Base-by-base conservation (phyloP, 1,139 yeast species). In the Nematodospora anomalae region DNA sequence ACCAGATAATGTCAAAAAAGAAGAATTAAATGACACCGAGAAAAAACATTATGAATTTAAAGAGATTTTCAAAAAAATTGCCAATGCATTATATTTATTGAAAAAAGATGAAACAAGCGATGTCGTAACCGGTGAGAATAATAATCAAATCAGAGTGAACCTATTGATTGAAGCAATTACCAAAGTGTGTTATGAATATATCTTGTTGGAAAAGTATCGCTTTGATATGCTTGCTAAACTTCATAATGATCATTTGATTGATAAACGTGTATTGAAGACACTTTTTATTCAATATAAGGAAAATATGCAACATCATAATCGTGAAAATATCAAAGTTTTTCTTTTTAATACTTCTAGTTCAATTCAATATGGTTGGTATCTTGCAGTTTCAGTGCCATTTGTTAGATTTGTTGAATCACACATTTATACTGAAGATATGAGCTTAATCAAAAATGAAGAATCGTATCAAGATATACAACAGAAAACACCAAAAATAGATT, bases 161-260 rank as follows among this genome's bases (percentile, higher is more conserved):
- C 43, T 59, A 23, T 45, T 67, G 14, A 38, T 67, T 22, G 68
- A 62, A 40, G 39, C 59, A 4, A 52, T 68, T 3, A 58, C 67
- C 3, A 67, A 67, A 42, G 64, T 66, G 5, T 60, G 71, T 1
- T 64, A 64, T 44, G 76, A 71, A 41, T 71, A 53, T 43, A 56
- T 67, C 35, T 51, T 70, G 22, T 52, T 71, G 42, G 76, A 71
- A 37, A 66, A 61, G 40, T 71, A 70, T 45, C 62, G 58, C 37
- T 56, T 70, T 23, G 72, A 70, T 35, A 65, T 69, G 18, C 44
- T 64, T 22, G 47, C 63, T 6, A 69, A 69, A 43, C 50, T 68
- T 28, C 55, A 58, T 43, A 53, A 57, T 38, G 66, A 68, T 42
- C 59, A 60, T 8, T 43, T 69, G 15, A 48, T 69, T 16, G 69